A percentile compares a stretch with the other conserved stretches of the same genome.
phyloP scores from a whole-genome alignment of 768 basidiomycete genomes.

The Mycena chlorophos region DNA sequence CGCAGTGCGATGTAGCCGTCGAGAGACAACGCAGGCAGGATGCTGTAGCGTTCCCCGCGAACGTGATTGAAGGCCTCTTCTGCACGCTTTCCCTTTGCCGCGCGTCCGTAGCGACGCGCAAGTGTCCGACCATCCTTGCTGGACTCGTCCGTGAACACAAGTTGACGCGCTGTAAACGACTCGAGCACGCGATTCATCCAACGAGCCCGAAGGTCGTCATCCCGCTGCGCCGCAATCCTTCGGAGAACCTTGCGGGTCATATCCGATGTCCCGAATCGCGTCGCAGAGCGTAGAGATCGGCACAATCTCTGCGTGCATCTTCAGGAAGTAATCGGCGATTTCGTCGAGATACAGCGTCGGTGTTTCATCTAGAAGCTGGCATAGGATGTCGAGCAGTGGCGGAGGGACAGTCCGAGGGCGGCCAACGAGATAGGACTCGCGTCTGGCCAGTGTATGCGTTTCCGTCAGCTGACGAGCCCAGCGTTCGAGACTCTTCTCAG shows the following conservation, averaged over 20 bases:
- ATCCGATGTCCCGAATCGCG: no score
- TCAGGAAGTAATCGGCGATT: no score
- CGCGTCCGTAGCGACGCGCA: slow-evolving; percentile 28
- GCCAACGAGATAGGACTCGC: no score
- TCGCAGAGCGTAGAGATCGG: no score
- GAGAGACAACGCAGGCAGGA: slow-evolving; percentile 35
- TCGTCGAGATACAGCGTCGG: no score
- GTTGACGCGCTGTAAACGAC: slow-evolving; percentile 2
- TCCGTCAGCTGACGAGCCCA: no score
- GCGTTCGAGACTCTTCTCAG: no score
- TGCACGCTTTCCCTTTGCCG: slow-evolving; percentile 27
- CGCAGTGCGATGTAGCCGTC: slow-evolving; percentile 36
- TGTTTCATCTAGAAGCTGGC: no score
- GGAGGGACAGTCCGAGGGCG: no score
- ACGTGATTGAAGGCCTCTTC: slow-evolving; percentile 25
- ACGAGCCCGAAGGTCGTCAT: slow-evolving; percentile 8
- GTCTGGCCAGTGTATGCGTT: no score
- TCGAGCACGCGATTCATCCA: slow-evolving; percentile 6
- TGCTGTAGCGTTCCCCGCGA: slow-evolving; percentile 31
- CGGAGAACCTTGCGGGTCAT: slow-evolving; percentile 17
- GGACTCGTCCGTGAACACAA: slow-evolving; percentile 3
- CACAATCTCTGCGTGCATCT: no score
- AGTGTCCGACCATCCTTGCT: slow-evolving; percentile 36
- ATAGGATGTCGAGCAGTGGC: no score
- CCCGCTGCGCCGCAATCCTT: slow-evolving; percentile 17